phyloP scores from a whole-genome alignment of 352 stramenopile genomes.

The Pythium aristosporum region DNA sequence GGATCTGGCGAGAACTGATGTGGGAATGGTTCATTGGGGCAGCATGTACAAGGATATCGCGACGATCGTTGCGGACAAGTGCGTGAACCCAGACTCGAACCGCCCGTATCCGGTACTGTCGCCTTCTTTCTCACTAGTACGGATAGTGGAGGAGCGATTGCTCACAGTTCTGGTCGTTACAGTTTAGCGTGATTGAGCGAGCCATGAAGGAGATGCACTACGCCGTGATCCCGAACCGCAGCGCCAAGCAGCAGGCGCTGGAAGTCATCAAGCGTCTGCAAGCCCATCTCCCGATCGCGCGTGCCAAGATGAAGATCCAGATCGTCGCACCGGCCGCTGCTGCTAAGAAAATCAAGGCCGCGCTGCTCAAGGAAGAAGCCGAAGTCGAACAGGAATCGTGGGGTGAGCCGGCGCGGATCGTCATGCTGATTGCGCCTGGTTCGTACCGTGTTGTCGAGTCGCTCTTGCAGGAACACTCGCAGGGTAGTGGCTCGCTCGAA shows the following conservation, averaged over 20 bases:
- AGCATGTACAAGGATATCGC: slow-evolving; percentile 95
- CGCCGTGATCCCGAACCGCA: slow-evolving; percentile 92
- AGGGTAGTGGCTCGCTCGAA: slow-evolving; percentile 67
- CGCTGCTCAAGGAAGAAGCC: slow-evolving; percentile 58
- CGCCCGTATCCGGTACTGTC: slow-evolving; percentile 90
- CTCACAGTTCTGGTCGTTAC: background rate
- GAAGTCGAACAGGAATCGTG: slow-evolving; percentile 67
- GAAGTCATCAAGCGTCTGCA: slow-evolving; percentile 96
- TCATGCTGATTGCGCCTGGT: slow-evolving; percentile 73
- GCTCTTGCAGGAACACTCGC: slow-evolving; percentile 65
- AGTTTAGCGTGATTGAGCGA: slow-evolving; percentile 94
- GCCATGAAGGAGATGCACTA: slow-evolving; percentile 97
- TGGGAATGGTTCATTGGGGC: background rate
- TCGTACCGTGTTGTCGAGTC: slow-evolving; percentile 75
- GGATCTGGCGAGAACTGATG: background rate
- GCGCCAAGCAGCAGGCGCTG: slow-evolving; percentile 96
- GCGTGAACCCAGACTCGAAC: slow-evolving; percentile 94
- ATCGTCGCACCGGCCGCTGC: slow-evolving; percentile 56
- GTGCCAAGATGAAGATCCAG: slow-evolving; percentile 97
- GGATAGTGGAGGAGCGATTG: background rate
- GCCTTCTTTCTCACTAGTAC: background rate
- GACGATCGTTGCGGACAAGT: slow-evolving; percentile 97
- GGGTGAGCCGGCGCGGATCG: slow-evolving; percentile 53
- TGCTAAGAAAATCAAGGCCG: slow-evolving; percentile 56
- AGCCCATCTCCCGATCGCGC: slow-evolving; percentile 92